A percentile compares a stretch with the other conserved stretches of the same genome.
Evolutionary conservation across 345 rosid genomes (phyloP).

Genomic region (Eucalyptus erythrocorys): DNA sequence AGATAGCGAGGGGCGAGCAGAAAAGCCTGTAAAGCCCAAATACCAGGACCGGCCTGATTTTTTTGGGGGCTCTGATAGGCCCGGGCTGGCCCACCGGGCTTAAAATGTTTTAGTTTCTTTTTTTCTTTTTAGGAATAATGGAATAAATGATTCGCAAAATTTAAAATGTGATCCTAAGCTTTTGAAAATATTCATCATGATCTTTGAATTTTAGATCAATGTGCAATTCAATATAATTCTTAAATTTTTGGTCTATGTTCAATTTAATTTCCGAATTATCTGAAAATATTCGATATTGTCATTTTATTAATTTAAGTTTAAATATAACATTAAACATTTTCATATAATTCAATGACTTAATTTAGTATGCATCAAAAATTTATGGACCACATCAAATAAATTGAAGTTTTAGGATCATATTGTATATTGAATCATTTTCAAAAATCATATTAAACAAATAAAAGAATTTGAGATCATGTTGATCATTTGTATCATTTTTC

Average conservation of each 20-base stretch:
- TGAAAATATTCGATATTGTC: accelerated
- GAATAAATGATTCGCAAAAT: too few species aligned
- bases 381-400: accelerated
- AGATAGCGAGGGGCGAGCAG: neutral
- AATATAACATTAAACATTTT: too few species aligned
- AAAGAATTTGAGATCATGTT: accelerated
- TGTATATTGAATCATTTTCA: accelerated
- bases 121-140: accelerated
- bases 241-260: accelerated
- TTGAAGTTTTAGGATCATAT: accelerated
- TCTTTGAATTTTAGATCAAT: too few species aligned
- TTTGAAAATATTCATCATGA: too few species aligned
- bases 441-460: too few species aligned
- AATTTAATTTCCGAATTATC: accelerated
- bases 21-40: neutral
- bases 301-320: too few species aligned
- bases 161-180: too few species aligned
- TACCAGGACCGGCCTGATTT: neutral
- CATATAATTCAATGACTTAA: too few species aligned
- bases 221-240: too few species aligned
- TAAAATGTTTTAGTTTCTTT: neutral
- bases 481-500: too few species aligned
- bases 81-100: neutral
- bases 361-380: too few species aligned
- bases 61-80: neutral